A percentile compares a stretch with the other conserved stretches of the same genome.
phyloP scores from a whole-genome alignment of 1,139 yeast genomes.

The Petasospora rhodanensis region DNA sequence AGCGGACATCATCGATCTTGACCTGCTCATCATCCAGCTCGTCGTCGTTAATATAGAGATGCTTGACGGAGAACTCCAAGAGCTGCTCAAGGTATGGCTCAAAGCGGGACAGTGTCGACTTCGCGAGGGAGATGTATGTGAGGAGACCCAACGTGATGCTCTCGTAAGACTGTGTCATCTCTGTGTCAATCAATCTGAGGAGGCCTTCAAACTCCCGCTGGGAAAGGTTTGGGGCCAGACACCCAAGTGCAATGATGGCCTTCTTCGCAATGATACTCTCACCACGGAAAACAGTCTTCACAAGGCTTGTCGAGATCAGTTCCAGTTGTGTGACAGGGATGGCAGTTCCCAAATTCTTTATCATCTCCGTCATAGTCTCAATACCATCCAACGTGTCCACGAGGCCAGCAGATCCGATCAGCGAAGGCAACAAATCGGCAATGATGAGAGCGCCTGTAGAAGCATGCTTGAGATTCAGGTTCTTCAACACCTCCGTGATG shows the following conservation, averaged over 20 bases:
- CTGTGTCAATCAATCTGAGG: constrained; percentile 10
- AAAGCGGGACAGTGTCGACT: constrained; percentile 18
- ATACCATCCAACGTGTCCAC: constrained; percentile 50
- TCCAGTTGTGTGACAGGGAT: constrained; percentile 36
- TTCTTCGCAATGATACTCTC: constrained; percentile 49
- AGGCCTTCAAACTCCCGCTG: constrained; percentile 12
- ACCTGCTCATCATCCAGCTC: constrained; percentile 30
- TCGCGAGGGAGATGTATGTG: constrained; percentile 29
- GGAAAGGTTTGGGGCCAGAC: constrained; percentile 36
- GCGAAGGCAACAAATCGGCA: constrained; percentile 29
- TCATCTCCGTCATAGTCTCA: constrained; percentile 59
- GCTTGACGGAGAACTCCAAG: constrained; percentile 25
- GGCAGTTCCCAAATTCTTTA: constrained; percentile 49
- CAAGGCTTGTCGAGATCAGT: constrained; percentile 35
- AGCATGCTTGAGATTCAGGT: constrained; percentile 25
- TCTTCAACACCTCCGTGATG: constrained; percentile 52
- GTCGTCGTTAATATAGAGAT: constrained; percentile 30
- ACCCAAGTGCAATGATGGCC: constrained; percentile 52
- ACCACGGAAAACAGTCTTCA: constrained; percentile 38
- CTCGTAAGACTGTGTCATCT: constrained; percentile 14
- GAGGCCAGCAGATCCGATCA: constrained; percentile 28
- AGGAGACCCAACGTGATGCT: constrained; percentile 23
- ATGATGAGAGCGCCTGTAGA: constrained; percentile 32
- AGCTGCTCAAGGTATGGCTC: constrained; percentile 20
- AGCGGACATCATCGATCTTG: constrained; percentile 47